A percentile compares a stretch with the other conserved stretches of the same genome.
Evolutionary conservation across 108 stramenopile species (phyloP).

Genomic region (Cylindrotheca closterium): DNA sequence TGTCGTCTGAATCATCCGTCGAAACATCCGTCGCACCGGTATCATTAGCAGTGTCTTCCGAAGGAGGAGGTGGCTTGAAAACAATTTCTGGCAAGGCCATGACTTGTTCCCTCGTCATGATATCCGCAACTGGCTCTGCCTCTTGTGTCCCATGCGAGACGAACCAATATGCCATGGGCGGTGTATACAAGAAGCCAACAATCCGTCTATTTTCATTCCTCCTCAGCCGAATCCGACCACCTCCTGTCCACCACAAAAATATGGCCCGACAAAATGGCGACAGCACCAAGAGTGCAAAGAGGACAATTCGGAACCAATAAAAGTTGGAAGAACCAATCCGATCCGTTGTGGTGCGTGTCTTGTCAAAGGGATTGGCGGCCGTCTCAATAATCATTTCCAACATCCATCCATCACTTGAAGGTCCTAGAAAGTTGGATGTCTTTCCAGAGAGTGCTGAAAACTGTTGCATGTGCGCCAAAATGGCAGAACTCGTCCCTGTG

Average conservation of each 20-base stretch:
- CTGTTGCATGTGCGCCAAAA: conserved; percentile 13
- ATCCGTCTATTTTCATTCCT: conserved; percentile 46
- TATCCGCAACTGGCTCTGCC: conserved; percentile 1
- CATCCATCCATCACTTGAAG: conserved; percentile 14
- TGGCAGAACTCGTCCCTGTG: conserved; percentile 10
- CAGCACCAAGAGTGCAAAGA: conserved; percentile 48
- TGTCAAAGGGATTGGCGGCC: neutral
- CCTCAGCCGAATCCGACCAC: conserved; percentile 44
- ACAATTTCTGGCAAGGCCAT: conserved; percentile 36
- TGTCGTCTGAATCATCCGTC: neutral
- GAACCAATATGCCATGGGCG: conserved; percentile 41
- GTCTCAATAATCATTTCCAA: conserved; percentile 8
- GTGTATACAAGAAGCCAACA: conserved; percentile 43
- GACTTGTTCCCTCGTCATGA: conserved; percentile 39
- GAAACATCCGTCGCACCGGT: neutral
- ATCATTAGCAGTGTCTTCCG: conserved; percentile 7
- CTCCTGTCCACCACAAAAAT: conserved; percentile 48
- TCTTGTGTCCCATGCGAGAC: conserved; percentile 13
- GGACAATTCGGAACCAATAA: conserved; percentile 39
- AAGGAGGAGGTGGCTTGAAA: conserved; percentile 27
- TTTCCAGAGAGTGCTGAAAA: neutral
- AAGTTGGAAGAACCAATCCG: conserved; percentile 13
- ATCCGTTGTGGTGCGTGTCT: neutral
- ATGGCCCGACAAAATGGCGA: conserved; percentile 44
- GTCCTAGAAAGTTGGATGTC: conserved; percentile 6